These are phyloP conservation scores for Diversispora epigaea DNA, from an alignment of 192 early-diverging fungal genomes.

Conservation along the genomic window DNA sequence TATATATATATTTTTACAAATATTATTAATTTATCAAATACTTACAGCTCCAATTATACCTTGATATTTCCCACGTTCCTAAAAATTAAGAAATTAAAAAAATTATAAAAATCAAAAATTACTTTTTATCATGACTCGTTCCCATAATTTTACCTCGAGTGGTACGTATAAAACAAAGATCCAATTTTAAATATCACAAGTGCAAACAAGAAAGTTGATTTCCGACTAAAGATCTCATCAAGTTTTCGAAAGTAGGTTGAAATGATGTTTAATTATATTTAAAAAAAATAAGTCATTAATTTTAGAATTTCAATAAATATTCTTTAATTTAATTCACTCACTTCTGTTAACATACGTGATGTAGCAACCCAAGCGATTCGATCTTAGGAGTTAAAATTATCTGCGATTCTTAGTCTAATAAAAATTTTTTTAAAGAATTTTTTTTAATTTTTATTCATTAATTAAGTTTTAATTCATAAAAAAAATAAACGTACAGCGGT, in stretches of 20 bases:
- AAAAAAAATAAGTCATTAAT: not conserved
- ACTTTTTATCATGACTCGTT: too few relatives aligned
- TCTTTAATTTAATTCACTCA: not conserved
- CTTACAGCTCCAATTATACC: constrained; percentile 54
- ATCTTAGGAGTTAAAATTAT: constrained; percentile 57
- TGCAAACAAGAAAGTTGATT: constrained; percentile 37
- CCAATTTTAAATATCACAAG: constrained; percentile 38
- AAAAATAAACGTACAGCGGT: too few relatives aligned
- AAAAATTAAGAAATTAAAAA: too few relatives aligned
- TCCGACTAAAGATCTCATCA: constrained; percentile 68
- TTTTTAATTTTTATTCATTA: too few relatives aligned
- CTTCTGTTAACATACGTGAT: constrained; percentile 53
- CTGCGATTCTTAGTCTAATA: constrained; percentile 58
- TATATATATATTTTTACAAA: too few relatives aligned
- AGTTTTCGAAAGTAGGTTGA: constrained; percentile 76
- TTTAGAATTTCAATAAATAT: not conserved
- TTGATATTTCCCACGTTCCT: constrained; percentile 67
- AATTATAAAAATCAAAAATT: too few relatives aligned
- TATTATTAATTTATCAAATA: not conserved
- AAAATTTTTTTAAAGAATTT: too few relatives aligned
- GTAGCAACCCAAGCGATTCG: constrained; percentile 80
- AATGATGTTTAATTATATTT: constrained; percentile 53
- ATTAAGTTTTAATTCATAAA: too few relatives aligned
- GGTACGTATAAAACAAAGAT: constrained; percentile 55
- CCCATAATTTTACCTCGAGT: too few relatives aligned